Conservation (phyloP, 75 land plant genomes). For the Picea glauca region DNA sequence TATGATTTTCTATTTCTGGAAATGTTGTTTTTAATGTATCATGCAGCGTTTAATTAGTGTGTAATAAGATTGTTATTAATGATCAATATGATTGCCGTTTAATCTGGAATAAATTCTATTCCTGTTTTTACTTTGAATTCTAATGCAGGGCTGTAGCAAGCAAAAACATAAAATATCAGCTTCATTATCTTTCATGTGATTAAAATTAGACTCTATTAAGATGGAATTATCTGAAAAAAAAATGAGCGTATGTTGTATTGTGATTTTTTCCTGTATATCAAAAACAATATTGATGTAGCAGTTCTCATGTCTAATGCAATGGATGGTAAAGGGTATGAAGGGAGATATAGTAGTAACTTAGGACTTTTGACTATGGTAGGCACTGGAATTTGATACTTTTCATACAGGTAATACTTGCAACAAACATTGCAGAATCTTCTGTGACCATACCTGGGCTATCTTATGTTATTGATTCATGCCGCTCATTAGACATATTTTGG, state of each 20-base stretch:
- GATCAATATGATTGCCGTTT: too few species aligned
- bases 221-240: background rate
- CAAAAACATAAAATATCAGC: background rate
- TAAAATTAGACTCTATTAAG: background rate
- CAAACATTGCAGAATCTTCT: constrained; percentile 94
- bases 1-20: too few species aligned
- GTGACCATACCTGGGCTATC: constrained; percentile 84
- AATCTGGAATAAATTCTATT: too few species aligned
- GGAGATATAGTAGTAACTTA: background rate
- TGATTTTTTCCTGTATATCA: background rate
- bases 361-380: background rate
- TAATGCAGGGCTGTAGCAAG: background rate
- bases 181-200: background rate
- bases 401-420: constrained; percentile 76
- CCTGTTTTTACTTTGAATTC: too few species aligned
- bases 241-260: background rate
- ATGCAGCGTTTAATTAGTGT: too few species aligned
- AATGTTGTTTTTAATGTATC: too few species aligned
- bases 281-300: background rate
- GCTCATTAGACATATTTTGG: constrained; percentile 84
- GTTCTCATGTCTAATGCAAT: background rate
- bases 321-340: background rate
- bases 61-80: too few species aligned
- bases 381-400: background rate
- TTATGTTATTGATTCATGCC: constrained; percentile 82